Conservation (phyloP, 108 stramenopile genomes). For the Skeletonema costatum region DNA sequence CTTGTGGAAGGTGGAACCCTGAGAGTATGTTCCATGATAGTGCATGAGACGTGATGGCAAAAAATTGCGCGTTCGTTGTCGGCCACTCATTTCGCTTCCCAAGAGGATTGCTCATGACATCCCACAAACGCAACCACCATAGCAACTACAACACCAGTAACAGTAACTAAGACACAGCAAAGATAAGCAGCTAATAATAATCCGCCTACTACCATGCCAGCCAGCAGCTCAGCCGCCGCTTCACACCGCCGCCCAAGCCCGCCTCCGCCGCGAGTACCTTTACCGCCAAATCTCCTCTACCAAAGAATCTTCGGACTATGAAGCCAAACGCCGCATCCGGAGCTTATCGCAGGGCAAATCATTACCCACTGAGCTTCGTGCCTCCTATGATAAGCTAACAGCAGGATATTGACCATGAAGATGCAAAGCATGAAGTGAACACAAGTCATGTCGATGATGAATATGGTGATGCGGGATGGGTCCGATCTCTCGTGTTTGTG, state of each 20-base stretch:
- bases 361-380: constrained; percentile 92
- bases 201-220: constrained; percentile 22
- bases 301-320: constrained; percentile 76
- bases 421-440: constrained; percentile 62
- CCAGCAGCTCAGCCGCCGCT: constrained; percentile 59
- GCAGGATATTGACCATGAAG: constrained; percentile 81
- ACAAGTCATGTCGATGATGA: constrained; percentile 93
- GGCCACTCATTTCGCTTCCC: too few relatives aligned
- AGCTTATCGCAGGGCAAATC: constrained; percentile 91
- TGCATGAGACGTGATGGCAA: too few relatives aligned
- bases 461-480: constrained; percentile 92
- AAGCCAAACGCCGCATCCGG: constrained; percentile 90
- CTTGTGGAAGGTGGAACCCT: too few relatives aligned
- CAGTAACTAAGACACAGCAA: neutral
- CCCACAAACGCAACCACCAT: neutral
- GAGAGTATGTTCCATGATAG: too few relatives aligned
- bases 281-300: constrained; percentile 86
- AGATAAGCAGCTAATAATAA: neutral
- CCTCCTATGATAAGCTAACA: constrained; percentile 78
- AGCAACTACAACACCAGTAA: neutral
- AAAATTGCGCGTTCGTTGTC: too few relatives aligned
- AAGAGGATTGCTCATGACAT: neutral
- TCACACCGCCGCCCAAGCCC: constrained; percentile 90
- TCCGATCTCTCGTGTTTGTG: constrained; percentile 94
- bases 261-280: constrained; percentile 97